Percentiles rank a stretch among this genome's conserved stretches.
Conservation (phyloP, 1,284 basidiomycete genomes). For the Moesziomyces globuligerus region DNA sequence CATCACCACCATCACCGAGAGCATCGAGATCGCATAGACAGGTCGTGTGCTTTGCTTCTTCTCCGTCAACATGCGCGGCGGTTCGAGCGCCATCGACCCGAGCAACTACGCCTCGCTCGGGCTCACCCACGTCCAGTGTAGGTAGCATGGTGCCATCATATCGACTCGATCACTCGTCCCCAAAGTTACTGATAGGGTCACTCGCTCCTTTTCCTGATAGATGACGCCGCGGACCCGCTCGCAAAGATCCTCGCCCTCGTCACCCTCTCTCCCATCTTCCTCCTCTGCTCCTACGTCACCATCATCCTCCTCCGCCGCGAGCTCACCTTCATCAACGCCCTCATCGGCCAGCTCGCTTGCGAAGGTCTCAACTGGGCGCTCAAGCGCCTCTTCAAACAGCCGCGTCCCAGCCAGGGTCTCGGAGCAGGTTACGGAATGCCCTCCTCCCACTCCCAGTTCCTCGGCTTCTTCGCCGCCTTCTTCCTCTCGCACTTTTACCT, state of each 20-base stretch:
- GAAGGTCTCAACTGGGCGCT: conserved; percentile 79
- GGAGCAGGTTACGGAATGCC: conserved; percentile 86
- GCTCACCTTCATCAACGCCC: conserved; percentile 80
- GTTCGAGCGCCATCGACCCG: conserved; percentile 50
- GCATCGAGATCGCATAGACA: too few species aligned
- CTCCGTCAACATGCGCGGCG: conserved; percentile 24
- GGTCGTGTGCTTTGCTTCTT: background rate
- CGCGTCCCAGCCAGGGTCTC: conserved; percentile 76
- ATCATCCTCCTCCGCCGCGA: conserved; percentile 81
- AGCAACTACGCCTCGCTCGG: conserved; percentile 53
- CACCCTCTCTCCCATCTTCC: conserved; percentile 63
- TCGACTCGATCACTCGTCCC: too few species aligned
- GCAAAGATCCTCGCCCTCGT: conserved; percentile 56
- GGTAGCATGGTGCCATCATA: conserved; percentile 2
- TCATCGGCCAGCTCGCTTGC: conserved; percentile 79
- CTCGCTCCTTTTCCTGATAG: background rate
- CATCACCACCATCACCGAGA: background rate
- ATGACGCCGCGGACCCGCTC: conserved; percentile 52
- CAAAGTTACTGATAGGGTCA: background rate
- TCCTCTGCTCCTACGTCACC: conserved; percentile 75
- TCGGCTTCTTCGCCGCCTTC: conserved; percentile 85
- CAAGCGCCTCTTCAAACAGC: conserved; percentile 77
- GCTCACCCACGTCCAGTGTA: conserved; percentile 63
- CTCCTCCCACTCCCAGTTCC: conserved; percentile 86
- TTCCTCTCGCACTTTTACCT: conserved; percentile 78